These are phyloP conservation scores for Kodamaea neixiangensis DNA, from an alignment of 805 yeast genomes.

Conservation along the genomic window DNA sequence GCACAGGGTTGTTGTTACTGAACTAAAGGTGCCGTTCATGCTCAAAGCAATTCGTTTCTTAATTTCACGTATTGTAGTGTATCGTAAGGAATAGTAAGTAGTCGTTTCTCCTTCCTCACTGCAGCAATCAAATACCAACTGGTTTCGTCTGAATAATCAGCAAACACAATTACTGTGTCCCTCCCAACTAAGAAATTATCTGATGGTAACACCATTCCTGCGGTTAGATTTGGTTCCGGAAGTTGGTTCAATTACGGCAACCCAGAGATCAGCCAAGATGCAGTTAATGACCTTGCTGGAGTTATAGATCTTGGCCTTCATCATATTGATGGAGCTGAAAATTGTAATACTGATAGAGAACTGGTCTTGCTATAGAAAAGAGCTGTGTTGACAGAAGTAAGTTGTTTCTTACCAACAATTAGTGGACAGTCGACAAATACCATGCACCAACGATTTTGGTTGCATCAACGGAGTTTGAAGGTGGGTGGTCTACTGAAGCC, in stretches of 20 bases:
- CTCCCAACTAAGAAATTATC: constrained; percentile 24
- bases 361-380: not conserved
- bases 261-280: not conserved
- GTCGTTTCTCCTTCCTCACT: no score
- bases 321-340: not conserved
- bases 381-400: not conserved
- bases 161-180: not conserved
- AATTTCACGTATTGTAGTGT: no score
- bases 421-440: not conserved
- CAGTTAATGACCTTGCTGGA: not conserved
- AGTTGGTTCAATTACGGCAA: not conserved
- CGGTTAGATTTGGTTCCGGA: constrained; percentile 47
- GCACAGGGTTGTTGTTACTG: no score
- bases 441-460: not conserved
- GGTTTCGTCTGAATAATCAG: not conserved
- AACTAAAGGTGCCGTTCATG: no score
- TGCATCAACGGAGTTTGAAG: not conserved
- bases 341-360: not conserved
- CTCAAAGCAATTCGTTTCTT: no score
- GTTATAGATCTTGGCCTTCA: not conserved
- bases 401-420: not conserved
- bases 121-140: no score
- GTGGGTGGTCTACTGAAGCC: not conserved
- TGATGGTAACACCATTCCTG: constrained; percentile 40
- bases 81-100: no score